Evolutionary conservation across 1,139 yeast species (phyloP).

Genomic region (Sugiyamaella japonica): DNA sequence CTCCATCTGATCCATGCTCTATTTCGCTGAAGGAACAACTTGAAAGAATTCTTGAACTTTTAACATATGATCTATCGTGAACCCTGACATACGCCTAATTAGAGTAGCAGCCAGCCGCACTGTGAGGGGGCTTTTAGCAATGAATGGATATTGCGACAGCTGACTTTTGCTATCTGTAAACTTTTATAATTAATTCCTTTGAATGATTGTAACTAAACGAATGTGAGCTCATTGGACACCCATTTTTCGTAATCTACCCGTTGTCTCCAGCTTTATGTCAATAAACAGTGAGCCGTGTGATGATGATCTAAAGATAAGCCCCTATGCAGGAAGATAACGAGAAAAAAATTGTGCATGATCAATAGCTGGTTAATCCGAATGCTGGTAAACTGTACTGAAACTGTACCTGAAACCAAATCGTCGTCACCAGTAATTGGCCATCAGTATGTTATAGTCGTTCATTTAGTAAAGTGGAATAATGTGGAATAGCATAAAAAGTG

Average conservation of each 20-base stretch:
- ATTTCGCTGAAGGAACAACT: not conserved
- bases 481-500: not conserved
- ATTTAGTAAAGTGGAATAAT: not conserved
- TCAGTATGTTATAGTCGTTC: not conserved
- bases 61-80: not conserved
- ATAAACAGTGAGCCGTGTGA: not conserved
- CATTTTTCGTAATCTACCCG: too few relatives aligned
- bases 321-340: slow-evolving; percentile 3
- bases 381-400: too few relatives aligned
- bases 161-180: too few relatives aligned
- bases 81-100: not conserved
- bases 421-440: not conserved
- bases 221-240: too few relatives aligned
- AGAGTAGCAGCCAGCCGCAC: not conserved
- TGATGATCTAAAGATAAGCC: slow-evolving; percentile 1
- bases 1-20: not conserved
- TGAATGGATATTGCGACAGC: too few relatives aligned
- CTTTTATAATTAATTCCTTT: too few relatives aligned
- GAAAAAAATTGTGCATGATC: slow-evolving; percentile 7
- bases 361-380: not conserved
- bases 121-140: too few relatives aligned
- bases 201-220: too few relatives aligned
- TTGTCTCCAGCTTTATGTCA: not conserved
- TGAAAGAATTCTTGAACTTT: too few relatives aligned
- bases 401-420: too few relatives aligned